Base-by-base conservation (phyloP, 2,329 filamentous ascomycete genomes). In the Colletotrichum camelliae region DNA sequence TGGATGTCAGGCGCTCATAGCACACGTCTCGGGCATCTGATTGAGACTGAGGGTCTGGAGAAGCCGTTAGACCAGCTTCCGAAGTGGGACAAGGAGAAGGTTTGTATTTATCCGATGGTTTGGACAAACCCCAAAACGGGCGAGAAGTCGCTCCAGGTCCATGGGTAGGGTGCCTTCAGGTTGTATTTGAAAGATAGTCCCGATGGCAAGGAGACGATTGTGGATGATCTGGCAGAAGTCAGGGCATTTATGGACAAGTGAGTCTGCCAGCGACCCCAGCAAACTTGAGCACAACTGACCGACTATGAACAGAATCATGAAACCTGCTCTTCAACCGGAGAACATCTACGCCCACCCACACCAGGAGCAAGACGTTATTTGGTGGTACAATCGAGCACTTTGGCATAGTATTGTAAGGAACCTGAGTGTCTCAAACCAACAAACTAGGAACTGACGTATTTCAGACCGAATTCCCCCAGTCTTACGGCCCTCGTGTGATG, bases 1-100 rank as follows among this genome's bases (percentile, higher is more conserved):
- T 87, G 84, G 86, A 86, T 87, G 73, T 81, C 83, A 64, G 80
- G 83, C 43, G 86, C 86, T 76, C 84, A 84, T 43, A 84, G 84
- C 4, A 82, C 82, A 27, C 74, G 86, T 7, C 87, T 83, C 64
- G 87, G 87, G 2, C 81, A 88, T 2, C 4, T 52, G 10, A 52
- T 52, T 4, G 43, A 52, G 43, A 52, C 43, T n/a, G 43, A 52
- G 43, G 43, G 43, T 4, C n/a, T 52, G 10, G 43, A 52, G 43
- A 52, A 52, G n/a, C 43, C 43, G n/a, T 10, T 52, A 6, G n/a
- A 4, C 6, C 43, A 52, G 43, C 43, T 52, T n/a, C 43, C 43
- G 10, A 52, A 21, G 43, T 52, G 43, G 43, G 1, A 21, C 43
- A 52, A 21, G 3, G 43, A 21, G 43, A 52, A 52, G n/a, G 43